Evolutionary conservation across 805 yeast species (phyloP).

Genomic region (Ogataea neopini): DNA sequence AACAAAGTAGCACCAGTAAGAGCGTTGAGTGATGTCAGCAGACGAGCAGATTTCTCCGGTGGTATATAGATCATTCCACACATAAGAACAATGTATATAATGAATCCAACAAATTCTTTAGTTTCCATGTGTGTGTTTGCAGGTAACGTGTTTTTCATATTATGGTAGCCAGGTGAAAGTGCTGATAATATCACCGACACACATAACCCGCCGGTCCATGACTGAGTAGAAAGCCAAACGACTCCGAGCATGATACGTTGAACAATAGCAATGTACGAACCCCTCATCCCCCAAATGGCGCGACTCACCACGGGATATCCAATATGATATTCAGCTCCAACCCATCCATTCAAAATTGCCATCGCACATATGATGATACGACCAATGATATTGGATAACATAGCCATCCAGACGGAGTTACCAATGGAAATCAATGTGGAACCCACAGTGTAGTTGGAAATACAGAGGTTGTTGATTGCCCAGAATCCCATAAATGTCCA

Average conservation of each 20-base stretch:
- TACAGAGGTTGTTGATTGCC: slow-evolving; percentile 38
- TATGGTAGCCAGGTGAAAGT: slow-evolving; percentile 38
- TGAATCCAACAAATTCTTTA: slow-evolving; percentile 44
- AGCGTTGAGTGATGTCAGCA: slow-evolving; percentile 26
- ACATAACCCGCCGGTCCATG: slow-evolving; percentile 50
- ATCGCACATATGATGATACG: slow-evolving; percentile 45
- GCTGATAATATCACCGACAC: slow-evolving; percentile 41
- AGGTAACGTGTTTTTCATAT: slow-evolving; percentile 21
- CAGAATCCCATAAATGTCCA: slow-evolving; percentile 44
- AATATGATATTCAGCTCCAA: slow-evolving; percentile 52
- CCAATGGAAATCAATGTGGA: slow-evolving; percentile 30
- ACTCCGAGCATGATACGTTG: slow-evolving; percentile 45
- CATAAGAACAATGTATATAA: slow-evolving; percentile 44
- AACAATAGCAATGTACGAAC: slow-evolving; percentile 43
- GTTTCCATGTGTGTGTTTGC: slow-evolving; percentile 36
- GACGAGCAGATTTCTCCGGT: slow-evolving; percentile 33
- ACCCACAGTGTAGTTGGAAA: slow-evolving; percentile 23
- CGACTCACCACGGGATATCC: slow-evolving; percentile 49
- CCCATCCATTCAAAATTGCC: slow-evolving; percentile 49
- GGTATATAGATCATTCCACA: slow-evolving; percentile 24
- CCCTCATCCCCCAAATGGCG: slow-evolving; percentile 47
- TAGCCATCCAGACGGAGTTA: slow-evolving; percentile 35
- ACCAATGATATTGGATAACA: slow-evolving; percentile 46
- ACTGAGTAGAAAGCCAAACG: slow-evolving; percentile 47
- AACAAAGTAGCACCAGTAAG: slow-evolving; percentile 27